Evolutionary conservation across 2,329 filamentous ascomycete species (phyloP), one percentile per base, ranked within the genome.

Genomic region (Paecilomyces sp.): DNA sequence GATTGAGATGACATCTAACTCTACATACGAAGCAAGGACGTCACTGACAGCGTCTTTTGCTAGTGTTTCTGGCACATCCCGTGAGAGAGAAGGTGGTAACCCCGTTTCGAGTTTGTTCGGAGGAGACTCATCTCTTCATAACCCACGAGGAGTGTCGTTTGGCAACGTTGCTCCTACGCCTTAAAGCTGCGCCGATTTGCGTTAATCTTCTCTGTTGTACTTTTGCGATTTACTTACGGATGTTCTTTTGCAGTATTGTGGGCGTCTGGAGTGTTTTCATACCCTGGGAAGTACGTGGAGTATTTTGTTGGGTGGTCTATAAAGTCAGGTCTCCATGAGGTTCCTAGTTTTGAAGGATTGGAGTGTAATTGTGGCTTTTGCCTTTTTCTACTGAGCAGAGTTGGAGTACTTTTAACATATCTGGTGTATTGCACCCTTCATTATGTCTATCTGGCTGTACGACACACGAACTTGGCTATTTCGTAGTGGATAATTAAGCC

Each of bases 1-100:
- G 15, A 55, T 61, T 18, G 47, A 59, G 12, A 57, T 62, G 57
- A 57, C 61, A 56, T 59, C 59, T 22, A 13, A 18, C 7, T 13
- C 8, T 25, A 25, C 24, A 30, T 53, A 25, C 5, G 13, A n/a
- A 53, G n/a, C 22, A 9, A 25, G 51, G 24, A 28, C n/a, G 11
- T 30, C 51, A 30, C n/a, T 55, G 15, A 22, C 54, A 1, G 28
- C n/a, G 5, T n/a, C 31, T 33, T 31, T 55, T 15, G 28, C 30
- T 36, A 15, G 15, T 24, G 11, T 55, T 30, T 12, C 30, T 22
- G 30, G 30, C 30, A 13, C 18, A 6, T 47, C 41, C 3, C 15
- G 18, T 47, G 41, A 15, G 8, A 8, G 18, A 28, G 51, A 53
- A 24, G 3, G 51, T 22, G 25, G 13, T 25, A 9, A 6, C 13